Conservation (phyloP, 108 stramenopile species). For the Conticribra weissflogii region DNA sequence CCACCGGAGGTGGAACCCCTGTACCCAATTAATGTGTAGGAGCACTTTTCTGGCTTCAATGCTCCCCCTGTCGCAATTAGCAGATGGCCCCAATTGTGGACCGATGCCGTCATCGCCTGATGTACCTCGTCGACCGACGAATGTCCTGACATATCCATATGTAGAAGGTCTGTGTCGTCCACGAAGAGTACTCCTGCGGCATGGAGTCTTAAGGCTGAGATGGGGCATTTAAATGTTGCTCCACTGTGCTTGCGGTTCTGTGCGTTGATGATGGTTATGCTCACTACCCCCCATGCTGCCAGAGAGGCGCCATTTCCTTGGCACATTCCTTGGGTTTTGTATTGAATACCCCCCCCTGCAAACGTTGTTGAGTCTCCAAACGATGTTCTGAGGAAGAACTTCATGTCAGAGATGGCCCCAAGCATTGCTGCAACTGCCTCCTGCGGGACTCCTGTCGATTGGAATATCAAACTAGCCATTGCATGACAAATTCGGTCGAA, state of each 20-base stretch:
- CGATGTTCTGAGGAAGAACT: too few species aligned
- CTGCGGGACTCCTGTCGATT: not conserved
- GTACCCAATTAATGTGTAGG: not conserved
- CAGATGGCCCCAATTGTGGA: not conserved
- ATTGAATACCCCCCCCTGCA: too few species aligned
- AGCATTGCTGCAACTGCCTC: not conserved
- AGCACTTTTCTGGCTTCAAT: conserved; percentile 16
- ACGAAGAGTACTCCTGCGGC: not conserved
- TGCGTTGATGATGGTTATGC: conserved; percentile 14
- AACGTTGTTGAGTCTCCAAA: conserved; percentile 12
- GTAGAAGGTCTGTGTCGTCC: conserved; percentile 9
- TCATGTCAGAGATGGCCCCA: too few species aligned
- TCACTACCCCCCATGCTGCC: too few species aligned
- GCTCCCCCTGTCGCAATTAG: conserved; percentile 14
- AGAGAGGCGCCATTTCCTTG: not conserved
- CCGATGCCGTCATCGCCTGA: not conserved
- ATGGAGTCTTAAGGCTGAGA: too few species aligned
- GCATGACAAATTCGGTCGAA: not conserved
- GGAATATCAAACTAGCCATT: conserved; percentile 1
- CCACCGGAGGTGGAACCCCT: not conserved
- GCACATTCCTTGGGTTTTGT: not conserved
- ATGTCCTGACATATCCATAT: conserved; percentile 3
- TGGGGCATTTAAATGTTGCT: not conserved
- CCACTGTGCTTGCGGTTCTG: conserved; percentile 2
- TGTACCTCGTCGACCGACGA: too few species aligned